Conservation (phyloP, 2,329 filamentous ascomycete species). For the Clonostachys rosea region DNA sequence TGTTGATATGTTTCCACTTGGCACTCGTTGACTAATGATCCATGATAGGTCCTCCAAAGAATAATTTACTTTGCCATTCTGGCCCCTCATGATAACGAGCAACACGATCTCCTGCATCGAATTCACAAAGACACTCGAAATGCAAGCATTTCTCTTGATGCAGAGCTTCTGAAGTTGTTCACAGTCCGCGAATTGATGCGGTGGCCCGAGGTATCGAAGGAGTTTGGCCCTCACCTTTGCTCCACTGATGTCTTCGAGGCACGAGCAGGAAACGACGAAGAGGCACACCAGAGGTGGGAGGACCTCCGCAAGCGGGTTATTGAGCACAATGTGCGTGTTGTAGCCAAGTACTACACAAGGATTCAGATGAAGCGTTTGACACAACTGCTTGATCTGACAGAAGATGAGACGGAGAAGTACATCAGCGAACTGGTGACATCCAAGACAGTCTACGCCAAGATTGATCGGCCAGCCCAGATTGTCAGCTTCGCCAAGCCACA, state of each 20-base stretch:
- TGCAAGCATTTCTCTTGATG: slow-evolving; percentile 70
- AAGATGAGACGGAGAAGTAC: slow-evolving; percentile 98
- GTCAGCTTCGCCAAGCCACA: slow-evolving; percentile 94
- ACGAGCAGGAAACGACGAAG: slow-evolving; percentile 63
- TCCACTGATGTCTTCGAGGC: slow-evolving; percentile 85
- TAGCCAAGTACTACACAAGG: slow-evolving; percentile 98
- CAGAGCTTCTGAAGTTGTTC: slow-evolving; percentile 87
- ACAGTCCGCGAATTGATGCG: slow-evolving; percentile 96
- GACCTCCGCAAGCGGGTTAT: slow-evolving; percentile 97
- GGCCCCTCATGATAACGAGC: slow-evolving; percentile 96
- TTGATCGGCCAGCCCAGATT: slow-evolving; percentile 86
- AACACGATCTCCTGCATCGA: slow-evolving; percentile 93
- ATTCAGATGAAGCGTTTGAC: slow-evolving; percentile 90
- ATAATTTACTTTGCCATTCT: slow-evolving; percentile 98
- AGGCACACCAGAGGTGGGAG: slow-evolving; percentile 83
- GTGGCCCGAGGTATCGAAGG: slow-evolving; percentile 88
- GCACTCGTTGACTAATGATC: slow-evolving; percentile 5
- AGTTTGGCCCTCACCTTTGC: slow-evolving; percentile 85
- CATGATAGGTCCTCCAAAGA: slow-evolving; percentile 72
- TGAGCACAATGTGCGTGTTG: slow-evolving; percentile 96
- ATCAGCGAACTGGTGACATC: slow-evolving; percentile 95
- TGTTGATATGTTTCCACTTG: neutral
- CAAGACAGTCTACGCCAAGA: slow-evolving; percentile 97
- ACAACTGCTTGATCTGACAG: slow-evolving; percentile 82
- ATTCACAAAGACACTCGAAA: slow-evolving; percentile 84